Evolutionary conservation across 257 asterid species (phyloP).

Genomic region (Salvia splendens): DNA sequence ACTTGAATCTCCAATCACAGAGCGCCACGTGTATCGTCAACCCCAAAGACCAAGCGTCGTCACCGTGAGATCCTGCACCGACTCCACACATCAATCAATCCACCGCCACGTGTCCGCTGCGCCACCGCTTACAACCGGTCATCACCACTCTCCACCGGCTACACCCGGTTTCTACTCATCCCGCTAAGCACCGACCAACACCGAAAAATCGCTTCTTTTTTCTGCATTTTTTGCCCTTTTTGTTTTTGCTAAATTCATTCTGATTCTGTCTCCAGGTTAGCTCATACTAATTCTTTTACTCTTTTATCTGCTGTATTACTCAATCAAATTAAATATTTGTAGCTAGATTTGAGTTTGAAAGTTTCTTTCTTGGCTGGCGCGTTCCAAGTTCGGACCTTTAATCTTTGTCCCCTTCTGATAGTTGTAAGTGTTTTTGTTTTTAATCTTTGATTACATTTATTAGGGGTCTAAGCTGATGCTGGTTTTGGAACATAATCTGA

Average conservation of each 20-base stretch:
- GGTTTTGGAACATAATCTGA: constrained; percentile 31
- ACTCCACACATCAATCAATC: constrained; percentile 28
- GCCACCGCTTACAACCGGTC: constrained; percentile 47
- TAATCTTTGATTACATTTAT: constrained; percentile 43
- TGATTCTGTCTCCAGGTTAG: constrained; percentile 52
- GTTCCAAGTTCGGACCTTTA: constrained; percentile 12
- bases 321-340: background rate
- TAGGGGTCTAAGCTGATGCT: constrained; percentile 25
- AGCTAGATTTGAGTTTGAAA: constrained; percentile 1
- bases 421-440: constrained; percentile 17
- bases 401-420: constrained; percentile 7
- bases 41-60: constrained; percentile 39
- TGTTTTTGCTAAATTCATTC: constrained; percentile 26
- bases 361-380: constrained; percentile 5
- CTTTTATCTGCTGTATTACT: constrained; percentile 4
- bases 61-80: constrained; percentile 60
- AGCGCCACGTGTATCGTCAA: constrained; percentile 49
- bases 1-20: constrained; percentile 28
- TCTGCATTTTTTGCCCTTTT: background rate
- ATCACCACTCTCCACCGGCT: constrained; percentile 40
- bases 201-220: constrained; percentile 3
- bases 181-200: constrained; percentile 52
- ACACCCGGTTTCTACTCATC: constrained; percentile 51
- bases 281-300: constrained; percentile 1
- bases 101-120: constrained; percentile 36